A percentile compares a stretch with the other conserved stretches of the same genome.
Evolutionary conservation across 805 yeast genomes (phyloP).

Genomic region (Cyberlindnera euphorbiiphila): DNA sequence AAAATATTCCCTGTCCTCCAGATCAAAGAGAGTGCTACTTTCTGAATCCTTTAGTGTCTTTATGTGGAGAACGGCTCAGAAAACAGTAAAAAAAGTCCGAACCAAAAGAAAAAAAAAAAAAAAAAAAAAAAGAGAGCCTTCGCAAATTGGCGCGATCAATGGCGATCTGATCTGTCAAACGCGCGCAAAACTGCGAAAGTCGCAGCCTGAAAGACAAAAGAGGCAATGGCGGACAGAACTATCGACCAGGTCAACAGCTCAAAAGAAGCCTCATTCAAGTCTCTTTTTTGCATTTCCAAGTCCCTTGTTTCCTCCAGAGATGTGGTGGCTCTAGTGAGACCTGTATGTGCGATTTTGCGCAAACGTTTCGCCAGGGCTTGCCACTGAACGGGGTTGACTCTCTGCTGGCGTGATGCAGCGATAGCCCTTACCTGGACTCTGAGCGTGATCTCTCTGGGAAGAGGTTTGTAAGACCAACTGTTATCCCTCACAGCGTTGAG

Average conservation of each 20-base stretch:
- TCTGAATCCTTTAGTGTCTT: too few relatives aligned
- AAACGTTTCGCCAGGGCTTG: not conserved
- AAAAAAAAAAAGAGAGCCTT: slow-evolving; percentile 3
- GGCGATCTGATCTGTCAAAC: not conserved
- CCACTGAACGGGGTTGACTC: not conserved
- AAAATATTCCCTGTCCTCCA: too few relatives aligned
- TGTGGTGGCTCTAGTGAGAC: not conserved
- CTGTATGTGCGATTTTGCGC: not conserved
- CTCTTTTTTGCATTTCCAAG: slow-evolving; percentile 3
- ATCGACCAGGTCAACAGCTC: slow-evolving; percentile 10
- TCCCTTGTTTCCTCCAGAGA: not conserved
- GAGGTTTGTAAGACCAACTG: slow-evolving; percentile 32
- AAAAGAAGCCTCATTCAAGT: slow-evolving; percentile 22
- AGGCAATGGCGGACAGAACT: slow-evolving; percentile 11
- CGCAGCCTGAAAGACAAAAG: slow-evolving; percentile 15
- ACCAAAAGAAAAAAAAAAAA: slow-evolving; percentile 5
- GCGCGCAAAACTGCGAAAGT: slow-evolving; percentile 9
- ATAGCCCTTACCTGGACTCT: too few relatives aligned
- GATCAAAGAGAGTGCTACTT: too few relatives aligned
- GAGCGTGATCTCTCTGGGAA: slow-evolving; percentile 5
- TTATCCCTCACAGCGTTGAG: slow-evolving; percentile 30
- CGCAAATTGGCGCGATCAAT: slow-evolving; percentile 4
- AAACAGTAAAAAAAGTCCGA: too few relatives aligned
- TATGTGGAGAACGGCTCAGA: too few relatives aligned
- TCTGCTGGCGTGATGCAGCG: too few relatives aligned